These are phyloP conservation scores for Naegleria gruberi DNA, from an alignment of 208 protist genomes.

Conservation along the genomic window DNA sequence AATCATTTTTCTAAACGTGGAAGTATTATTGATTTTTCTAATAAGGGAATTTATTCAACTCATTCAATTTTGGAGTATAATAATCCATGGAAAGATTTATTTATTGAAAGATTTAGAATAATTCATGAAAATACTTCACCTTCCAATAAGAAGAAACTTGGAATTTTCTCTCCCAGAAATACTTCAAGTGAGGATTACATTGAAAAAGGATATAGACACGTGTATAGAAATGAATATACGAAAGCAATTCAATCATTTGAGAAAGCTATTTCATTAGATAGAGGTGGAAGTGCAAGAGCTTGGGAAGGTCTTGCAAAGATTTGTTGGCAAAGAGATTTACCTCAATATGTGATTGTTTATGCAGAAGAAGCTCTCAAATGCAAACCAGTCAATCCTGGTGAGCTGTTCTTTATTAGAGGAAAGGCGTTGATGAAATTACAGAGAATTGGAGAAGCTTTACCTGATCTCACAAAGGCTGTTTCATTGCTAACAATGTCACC, in stretches of 20 bases:
- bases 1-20: too few relatives aligned
- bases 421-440: neutral
- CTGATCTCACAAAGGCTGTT: neutral
- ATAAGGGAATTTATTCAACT: neutral
- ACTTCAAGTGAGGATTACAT: neutral
- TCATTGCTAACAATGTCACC: neutral
- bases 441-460: neutral
- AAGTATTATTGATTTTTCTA: neutral
- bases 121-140: neutral
- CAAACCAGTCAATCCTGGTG: neutral
- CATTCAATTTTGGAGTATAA: neutral
- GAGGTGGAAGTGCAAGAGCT: neutral
- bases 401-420: neutral
- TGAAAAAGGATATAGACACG: neutral
- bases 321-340: neutral
- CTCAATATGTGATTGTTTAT: neutral
- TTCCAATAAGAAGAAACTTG: neutral
- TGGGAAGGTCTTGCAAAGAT: neutral
- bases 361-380: neutral
- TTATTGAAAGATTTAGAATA: neutral
- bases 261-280: neutral
- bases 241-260: constrained; percentile 10
- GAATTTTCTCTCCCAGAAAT: neutral
- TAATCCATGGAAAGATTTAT: constrained; percentile 11
- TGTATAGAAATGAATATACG: neutral